phyloP scores from a whole-genome alignment of 805 yeast species.

The Metschnikowia reukaufii region DNA sequence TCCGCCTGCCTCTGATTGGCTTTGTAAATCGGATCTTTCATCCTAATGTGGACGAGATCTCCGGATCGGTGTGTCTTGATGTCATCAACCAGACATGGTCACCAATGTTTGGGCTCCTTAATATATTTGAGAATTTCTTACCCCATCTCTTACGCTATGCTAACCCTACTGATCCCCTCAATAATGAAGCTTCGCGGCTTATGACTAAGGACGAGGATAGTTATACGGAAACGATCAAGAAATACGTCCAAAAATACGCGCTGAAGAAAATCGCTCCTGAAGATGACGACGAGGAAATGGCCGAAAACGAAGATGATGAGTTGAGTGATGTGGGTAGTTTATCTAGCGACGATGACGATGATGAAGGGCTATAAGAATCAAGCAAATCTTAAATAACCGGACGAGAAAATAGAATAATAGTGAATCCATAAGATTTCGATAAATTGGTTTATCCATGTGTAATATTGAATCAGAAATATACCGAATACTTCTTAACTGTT shows the following conservation, averaged over 20 bases:
- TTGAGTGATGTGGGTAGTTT: constrained; percentile 52
- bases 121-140: constrained; percentile 87
- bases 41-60: constrained; percentile 90
- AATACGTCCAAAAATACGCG: constrained; percentile 69
- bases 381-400: no score
- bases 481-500: no score
- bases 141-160: constrained; percentile 93
- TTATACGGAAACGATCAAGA: constrained; percentile 69
- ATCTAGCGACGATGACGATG: constrained; percentile 45
- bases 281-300: constrained; percentile 29
- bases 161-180: constrained; percentile 91
- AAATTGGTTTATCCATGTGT: no score
- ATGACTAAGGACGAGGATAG: constrained; percentile 65
- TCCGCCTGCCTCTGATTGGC: constrained; percentile 94
- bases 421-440: no score
- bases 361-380: no score
- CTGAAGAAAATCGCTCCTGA: constrained; percentile 44
- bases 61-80: constrained; percentile 92
- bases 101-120: constrained; percentile 90
- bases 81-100: constrained; percentile 98
- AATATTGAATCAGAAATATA: no score
- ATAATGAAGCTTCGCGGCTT: constrained; percentile 83
- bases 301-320: constrained; percentile 39
- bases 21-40: constrained; percentile 89
- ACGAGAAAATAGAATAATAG: no score